phyloP scores from a whole-genome alignment of 1,284 basidiomycete genomes.

The Ustilago trichophora region DNA sequence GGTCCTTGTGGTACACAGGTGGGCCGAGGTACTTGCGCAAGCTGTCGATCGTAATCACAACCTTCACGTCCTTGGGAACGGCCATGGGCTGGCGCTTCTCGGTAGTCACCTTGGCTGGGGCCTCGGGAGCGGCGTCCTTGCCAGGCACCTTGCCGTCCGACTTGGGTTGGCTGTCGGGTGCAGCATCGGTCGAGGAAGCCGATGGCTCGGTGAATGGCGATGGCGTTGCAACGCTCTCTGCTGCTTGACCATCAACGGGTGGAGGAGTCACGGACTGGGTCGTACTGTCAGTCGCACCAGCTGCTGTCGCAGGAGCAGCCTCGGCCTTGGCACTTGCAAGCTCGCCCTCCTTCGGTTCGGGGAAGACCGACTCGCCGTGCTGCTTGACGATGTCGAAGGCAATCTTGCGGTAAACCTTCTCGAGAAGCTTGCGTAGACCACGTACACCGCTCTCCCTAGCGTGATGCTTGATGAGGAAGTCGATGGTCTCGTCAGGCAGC shows the following conservation, averaged over 20 bases:
- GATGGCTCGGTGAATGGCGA: conserved; percentile 40
- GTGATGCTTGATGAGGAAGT: conserved; percentile 93
- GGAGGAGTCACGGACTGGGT: conserved; percentile 64
- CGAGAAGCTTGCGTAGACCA: conserved; percentile 60
- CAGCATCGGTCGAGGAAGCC: conserved; percentile 17
- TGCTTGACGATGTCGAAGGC: conserved; percentile 91
- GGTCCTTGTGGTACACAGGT: conserved; percentile 91
- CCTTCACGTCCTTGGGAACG: conserved; percentile 81
- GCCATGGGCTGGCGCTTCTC: conserved; percentile 80
- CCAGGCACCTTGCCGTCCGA: conserved; percentile 44
- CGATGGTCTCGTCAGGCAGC: conserved; percentile 73
- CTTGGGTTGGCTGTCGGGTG: conserved; percentile 30
- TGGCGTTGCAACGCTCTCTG: conserved; percentile 4
- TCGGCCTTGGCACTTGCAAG: conserved; percentile 51
- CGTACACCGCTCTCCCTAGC: conserved; percentile 88
- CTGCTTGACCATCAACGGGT: conserved; percentile 52
- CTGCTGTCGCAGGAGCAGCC: conserved; percentile 10
- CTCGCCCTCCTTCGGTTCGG: conserved; percentile 72
- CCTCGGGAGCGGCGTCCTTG: conserved; percentile 45
- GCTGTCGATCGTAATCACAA: conserved; percentile 84
- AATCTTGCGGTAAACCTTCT: conserved; percentile 95
- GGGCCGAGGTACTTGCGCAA: conserved; percentile 96
- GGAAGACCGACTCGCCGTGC: conserved; percentile 85
- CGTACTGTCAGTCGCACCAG: conserved; percentile 51
- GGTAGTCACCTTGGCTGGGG: conserved; percentile 73